Base-by-base conservation (phyloP, 179 eudicot species). In the Heliamphora pulchella region DNA sequence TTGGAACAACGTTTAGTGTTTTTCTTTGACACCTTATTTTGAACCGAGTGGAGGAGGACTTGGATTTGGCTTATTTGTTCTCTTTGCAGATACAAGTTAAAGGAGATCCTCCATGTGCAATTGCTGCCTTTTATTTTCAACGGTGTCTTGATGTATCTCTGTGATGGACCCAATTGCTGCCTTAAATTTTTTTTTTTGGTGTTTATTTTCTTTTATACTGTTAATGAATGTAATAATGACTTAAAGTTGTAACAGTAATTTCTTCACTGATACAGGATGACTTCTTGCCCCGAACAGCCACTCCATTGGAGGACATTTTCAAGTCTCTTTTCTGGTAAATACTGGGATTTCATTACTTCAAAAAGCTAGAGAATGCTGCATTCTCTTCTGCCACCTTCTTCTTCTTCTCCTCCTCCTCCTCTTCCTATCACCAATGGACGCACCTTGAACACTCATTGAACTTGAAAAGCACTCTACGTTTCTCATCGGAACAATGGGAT, bases 231-330 rank as follows among this genome's bases (percentile, higher is more conserved):
- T 69, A 54, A 9, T 79, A 4, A 31, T 18, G 54, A 0, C 41
- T 79, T 47, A 50, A 31, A 69, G 55, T 46, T 43, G 43, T 70
- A 18, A 68, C 71, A 14, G 4, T 62, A 18, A 15, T 75, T 82
- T 39, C 9, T 74, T 15, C 75, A 50, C 55, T 63, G 83, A 79
- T 81, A 82, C 91, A 96, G 99, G 99, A 96, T 80, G 99, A 96
- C 85, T 96, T 94, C 86, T 89, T 94, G 86, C 99, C 99, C 11
- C 91, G 99, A 78, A 94, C 98, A 44, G 94, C 99, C 81, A 96
- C 99, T 77, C 93, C 92, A 18, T 87, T 96, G 89, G 98, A 96
- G 84, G 97, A 94, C 84, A 92, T 96, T 77, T 96, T 89, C 89
- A 96, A 92, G 91, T 96, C 99, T 4, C 90, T 96, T 80, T 81